Conservation (phyloP, 768 basidiomycete genomes). For the Lanmaoa rubissima region DNA sequence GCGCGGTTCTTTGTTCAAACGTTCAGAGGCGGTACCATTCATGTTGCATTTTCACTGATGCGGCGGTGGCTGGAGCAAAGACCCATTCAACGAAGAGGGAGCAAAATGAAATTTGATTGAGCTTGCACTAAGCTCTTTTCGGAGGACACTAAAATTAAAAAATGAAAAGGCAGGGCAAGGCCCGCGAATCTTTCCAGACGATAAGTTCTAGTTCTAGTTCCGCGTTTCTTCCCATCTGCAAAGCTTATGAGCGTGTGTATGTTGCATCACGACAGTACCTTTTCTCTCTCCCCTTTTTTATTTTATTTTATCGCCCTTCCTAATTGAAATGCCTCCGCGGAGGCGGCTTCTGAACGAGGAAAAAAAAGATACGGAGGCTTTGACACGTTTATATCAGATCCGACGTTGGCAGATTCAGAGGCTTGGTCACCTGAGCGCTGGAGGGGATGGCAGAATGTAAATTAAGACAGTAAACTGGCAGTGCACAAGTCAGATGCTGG, state of each 20-base stretch:
- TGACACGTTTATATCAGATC: constrained; percentile 6
- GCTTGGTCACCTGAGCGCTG: not conserved
- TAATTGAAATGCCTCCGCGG: constrained; percentile 7
- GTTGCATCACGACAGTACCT: constrained; percentile 17
- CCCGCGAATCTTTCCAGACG: not conserved
- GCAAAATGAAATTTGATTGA: constrained; percentile 4
- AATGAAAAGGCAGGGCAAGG: not conserved
- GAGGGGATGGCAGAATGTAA: not conserved
- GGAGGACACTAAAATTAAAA: not conserved
- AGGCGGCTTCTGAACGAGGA: not conserved
- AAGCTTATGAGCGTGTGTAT: not conserved
- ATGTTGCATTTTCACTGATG: constrained; percentile 11
- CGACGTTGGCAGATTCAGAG: constrained; percentile 3
- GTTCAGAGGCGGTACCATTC: constrained; percentile 10
- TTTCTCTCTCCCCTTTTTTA: not conserved
- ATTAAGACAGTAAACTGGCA: not conserved
- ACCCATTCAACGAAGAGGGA: not conserved
- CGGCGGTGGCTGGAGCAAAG: not conserved
- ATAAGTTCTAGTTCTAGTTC: not conserved
- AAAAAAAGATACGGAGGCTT: not conserved
- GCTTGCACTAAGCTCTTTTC: not conserved
- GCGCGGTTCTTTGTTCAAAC: not conserved
- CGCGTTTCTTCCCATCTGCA: constrained; percentile 10
- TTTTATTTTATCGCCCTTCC: not conserved
- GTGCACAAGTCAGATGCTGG: not conserved